Evolutionary conservation across 2,329 filamentous ascomycete species (phyloP), one percentile per base, ranked within the genome.

Genomic region (Talaromyces albobiverticillius): DNA sequence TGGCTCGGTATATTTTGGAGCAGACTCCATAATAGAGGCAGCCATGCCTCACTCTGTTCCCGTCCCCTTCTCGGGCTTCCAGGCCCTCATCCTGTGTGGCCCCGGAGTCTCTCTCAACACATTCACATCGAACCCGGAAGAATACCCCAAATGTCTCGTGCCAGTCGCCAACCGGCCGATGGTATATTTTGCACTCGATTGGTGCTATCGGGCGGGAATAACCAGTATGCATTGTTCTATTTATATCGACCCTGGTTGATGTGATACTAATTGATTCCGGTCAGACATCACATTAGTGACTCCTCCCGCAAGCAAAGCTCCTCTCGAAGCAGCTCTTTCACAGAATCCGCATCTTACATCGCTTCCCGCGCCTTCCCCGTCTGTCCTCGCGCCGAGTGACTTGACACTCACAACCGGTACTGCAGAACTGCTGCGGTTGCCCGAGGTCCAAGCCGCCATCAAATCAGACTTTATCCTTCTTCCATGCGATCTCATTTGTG

Each of bases 401-500:
- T 79, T 96, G 31, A 86, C 89, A 47, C 85, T 91, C 65, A 94
- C 89, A 56, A 95, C 88, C 0, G 91, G 91, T 49, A 97, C 94
- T 6, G 92, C 90, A 7, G 88, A 96, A 64, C 85, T 97, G 18
- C 82, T 99, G 50, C 84, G 92, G 9, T 79, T 96, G 8, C 87
- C 89, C 1, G 89, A 96, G 68, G 84, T 97, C 42, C 86, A 88
- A 66, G 78, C 80, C n/a, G 80, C 85, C 7, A 84, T 99, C 62
- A 90, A 83, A 51, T 84, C 85, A 11, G 90, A 99, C 72, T 97
- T 99, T 66, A 76, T 96, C 23, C 83, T 97, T 3, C 78, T 99
- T 3, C 93, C 94, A 0, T 99, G 94, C 71, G 94, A 99, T 69
- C 78, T 99, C 6, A 85, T 99, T 36, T 96, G 91, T 68, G 92